Evolutionary conservation across 23 red algal species (phyloP), one percentile per base, ranked within the genome.

Genomic region (Chondrus crispus): DNA sequence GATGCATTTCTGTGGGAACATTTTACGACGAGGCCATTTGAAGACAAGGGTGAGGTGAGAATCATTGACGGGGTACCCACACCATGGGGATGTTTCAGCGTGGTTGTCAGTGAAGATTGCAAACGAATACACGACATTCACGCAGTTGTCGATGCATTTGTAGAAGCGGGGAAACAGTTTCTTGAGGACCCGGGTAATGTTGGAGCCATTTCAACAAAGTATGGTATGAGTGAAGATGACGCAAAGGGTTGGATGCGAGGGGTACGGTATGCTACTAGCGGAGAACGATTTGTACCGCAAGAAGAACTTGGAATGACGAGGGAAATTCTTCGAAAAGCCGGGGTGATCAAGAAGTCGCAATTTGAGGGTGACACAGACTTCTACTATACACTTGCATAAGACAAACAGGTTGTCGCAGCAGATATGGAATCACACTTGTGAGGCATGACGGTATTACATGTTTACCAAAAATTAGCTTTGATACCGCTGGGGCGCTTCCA

Each of bases 381-480:
- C 5, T n/a, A 66, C 18, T 66, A 66, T 66, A n/a, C n/a, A n/a
- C n/a, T n/a, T n/a, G n/a, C n/a, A n/a, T n/a, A n/a, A n/a, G n/a
- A n/a, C n/a, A n/a, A n/a, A n/a, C n/a, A n/a, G n/a, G n/a, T n/a
- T n/a, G n/a, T n/a, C n/a, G n/a, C n/a, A n/a, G n/a, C n/a, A n/a
- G n/a, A n/a, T n/a, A n/a, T n/a, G n/a, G n/a, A n/a, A n/a, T n/a
- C n/a, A n/a, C n/a, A n/a, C n/a, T n/a, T n/a, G n/a, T n/a, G n/a
- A n/a, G n/a, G n/a, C n/a, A n/a, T n/a, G 40, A 5, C 42, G 53
- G 13, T 22, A 85, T 33, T 8, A 28, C 10, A 42, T 42, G 4
- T 4, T 94, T 68, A 98, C 77, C 88, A 94, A 85, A 98, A 98
- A 72, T 98, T 98, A n/a, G 91, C 92, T 60, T 98, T 98, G 19